phyloP scores from a whole-genome alignment of 1,284 basidiomycete species.

The Cystobasidiaceae sp. region DNA sequence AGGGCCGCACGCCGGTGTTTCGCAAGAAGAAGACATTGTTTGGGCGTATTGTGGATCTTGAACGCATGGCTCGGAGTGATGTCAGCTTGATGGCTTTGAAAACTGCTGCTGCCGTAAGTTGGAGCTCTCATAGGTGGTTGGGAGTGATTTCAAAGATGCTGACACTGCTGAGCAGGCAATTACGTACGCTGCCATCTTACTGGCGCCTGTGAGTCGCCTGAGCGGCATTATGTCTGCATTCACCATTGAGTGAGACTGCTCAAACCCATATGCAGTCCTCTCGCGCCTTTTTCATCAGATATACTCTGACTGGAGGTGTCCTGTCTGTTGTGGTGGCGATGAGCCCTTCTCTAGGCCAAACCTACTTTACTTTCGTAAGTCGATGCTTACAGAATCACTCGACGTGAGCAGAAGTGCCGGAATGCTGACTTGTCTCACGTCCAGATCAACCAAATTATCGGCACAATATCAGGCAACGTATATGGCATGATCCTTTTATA shows the following conservation, averaged over 20 bases:
- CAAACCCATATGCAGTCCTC: conserved; percentile 25
- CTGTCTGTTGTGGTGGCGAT: conserved; percentile 48
- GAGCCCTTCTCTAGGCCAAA: conserved; percentile 43
- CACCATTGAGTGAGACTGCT: conserved; percentile 18
- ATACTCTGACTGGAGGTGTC: conserved; percentile 43
- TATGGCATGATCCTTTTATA: conserved; percentile 33
- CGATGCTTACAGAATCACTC: background rate
- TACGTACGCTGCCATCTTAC: conserved; percentile 42
- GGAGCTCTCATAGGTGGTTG: background rate
- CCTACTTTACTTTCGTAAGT: background rate
- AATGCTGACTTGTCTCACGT: conserved; percentile 43
- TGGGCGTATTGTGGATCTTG: conserved; percentile 37
- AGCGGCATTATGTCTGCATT: background rate
- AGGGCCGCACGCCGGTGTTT: conserved; percentile 36
- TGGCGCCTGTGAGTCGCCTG: conserved; percentile 32
- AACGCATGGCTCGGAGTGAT: conserved; percentile 40
- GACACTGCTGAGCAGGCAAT: too few relatives aligned
- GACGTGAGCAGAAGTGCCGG: background rate
- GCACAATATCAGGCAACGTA: conserved; percentile 34
- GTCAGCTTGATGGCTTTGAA: conserved; percentile 45
- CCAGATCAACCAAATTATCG: conserved; percentile 46
- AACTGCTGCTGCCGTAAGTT: conserved; percentile 41
- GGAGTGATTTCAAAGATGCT: background rate
- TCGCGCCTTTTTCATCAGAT: conserved; percentile 45
- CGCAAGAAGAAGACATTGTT: conserved; percentile 37